Percentiles rank a stretch among this genome's conserved stretches.
Conservation (phyloP, 192 early-diverging fungal species). For the Rhizophagus prolifer region DNA sequence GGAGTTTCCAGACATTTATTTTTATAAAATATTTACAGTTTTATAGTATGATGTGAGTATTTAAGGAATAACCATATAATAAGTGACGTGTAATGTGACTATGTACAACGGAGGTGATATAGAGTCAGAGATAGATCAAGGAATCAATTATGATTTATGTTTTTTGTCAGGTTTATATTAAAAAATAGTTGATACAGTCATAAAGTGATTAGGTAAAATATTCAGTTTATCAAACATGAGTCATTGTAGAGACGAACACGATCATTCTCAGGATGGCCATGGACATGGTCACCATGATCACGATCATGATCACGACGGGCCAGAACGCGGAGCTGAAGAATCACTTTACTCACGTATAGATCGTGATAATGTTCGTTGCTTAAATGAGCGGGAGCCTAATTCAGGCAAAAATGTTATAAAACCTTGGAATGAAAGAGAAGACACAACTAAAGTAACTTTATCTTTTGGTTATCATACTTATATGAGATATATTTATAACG, state of each 20-base stretch:
- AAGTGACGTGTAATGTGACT: too few relatives aligned
- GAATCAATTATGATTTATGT: too few relatives aligned
- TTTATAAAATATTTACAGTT: too few relatives aligned
- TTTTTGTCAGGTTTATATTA: too few relatives aligned
- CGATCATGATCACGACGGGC: constrained; percentile 71
- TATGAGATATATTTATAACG: not conserved
- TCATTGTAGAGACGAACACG: constrained; percentile 57
- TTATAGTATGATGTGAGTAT: too few relatives aligned
- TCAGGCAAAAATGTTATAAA: constrained; percentile 78
- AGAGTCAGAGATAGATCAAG: too few relatives aligned
- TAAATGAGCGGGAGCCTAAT: constrained; percentile 74
- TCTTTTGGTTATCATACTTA: not conserved
- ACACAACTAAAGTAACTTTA: constrained; percentile 58
- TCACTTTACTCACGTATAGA: constrained; percentile 80
- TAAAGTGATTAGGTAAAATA: too few relatives aligned
- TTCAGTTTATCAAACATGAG: constrained; percentile 10
- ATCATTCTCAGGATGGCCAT: constrained; percentile 54
- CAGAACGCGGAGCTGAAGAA: constrained; percentile 64
- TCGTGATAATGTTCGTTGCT: constrained; percentile 70
- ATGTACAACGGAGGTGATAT: too few relatives aligned
- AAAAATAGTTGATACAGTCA: too few relatives aligned
- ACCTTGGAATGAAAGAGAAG: constrained; percentile 78
- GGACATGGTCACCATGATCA: constrained; percentile 46
- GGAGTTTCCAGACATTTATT: too few relatives aligned
- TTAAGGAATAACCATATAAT: too few relatives aligned